Evolutionary conservation across 148 eudicot genomes (phyloP).

Genomic region (Cornus suecica): DNA sequence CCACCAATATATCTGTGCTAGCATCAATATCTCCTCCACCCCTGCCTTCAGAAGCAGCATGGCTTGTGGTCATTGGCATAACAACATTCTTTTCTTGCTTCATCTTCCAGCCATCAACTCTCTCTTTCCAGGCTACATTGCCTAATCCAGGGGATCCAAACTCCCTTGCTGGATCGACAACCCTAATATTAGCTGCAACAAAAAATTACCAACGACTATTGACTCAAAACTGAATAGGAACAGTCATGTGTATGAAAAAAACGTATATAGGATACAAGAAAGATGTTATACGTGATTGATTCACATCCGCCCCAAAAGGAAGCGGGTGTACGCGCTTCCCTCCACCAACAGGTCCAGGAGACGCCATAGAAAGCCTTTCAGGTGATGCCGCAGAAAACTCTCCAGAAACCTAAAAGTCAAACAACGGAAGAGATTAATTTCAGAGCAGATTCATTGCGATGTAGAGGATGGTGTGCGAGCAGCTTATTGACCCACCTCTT

Average conservation of each 20-base stretch:
- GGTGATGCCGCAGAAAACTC: constrained; percentile 65
- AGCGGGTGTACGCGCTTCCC: constrained; percentile 26
- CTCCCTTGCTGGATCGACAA: constrained; percentile 49
- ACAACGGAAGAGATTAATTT: neutral
- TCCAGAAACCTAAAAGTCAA: constrained; percentile 40
- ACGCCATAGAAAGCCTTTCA: constrained; percentile 47
- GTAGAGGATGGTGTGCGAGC: neutral
- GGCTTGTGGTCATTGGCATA: constrained; percentile 59
- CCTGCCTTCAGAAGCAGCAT: constrained; percentile 65
- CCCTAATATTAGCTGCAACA: constrained; percentile 57
- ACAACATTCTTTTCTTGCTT: constrained; percentile 50
- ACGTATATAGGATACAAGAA: neutral
- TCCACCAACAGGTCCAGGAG: constrained; percentile 37
- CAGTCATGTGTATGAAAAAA: neutral
- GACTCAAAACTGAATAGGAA: neutral
- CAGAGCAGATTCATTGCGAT: neutral
- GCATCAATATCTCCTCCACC: constrained; percentile 72
- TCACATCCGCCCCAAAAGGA: constrained; percentile 14
- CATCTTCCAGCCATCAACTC: constrained; percentile 69
- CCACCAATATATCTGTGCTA: constrained; percentile 53
- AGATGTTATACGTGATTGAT: constrained; percentile 23
- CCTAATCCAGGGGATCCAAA: constrained; percentile 52
- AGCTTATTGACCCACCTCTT: constrained; percentile 35
- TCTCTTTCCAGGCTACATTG: constrained; percentile 69
- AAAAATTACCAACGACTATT: neutral